Percentiles rank a stretch among this genome's conserved stretches.
These are phyloP conservation scores for Fragaria ananassa DNA, from an alignment of 306 rosid species.

Conservation along the genomic window DNA sequence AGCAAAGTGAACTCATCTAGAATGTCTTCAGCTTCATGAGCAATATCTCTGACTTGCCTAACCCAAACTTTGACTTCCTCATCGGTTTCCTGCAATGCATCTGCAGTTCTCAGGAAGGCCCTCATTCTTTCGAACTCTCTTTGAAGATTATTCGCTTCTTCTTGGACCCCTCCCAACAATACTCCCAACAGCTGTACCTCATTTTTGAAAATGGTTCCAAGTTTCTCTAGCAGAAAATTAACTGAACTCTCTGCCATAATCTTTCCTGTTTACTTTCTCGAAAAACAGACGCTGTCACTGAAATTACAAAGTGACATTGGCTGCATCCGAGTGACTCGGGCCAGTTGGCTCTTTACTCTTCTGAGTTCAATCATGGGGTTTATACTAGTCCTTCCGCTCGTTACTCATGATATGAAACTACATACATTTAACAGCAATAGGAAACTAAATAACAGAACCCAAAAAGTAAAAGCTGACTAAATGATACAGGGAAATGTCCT, in stretches of 20 bases:
- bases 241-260: slow-evolving; percentile 58
- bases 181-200: slow-evolving; percentile 46
- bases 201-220: slow-evolving; percentile 34
- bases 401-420: too few relatives aligned
- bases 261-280: too few relatives aligned
- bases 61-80: slow-evolving; percentile 36
- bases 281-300: background rate
- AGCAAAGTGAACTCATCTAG: slow-evolving; percentile 32
- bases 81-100: slow-evolving; percentile 30
- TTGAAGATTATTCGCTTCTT: slow-evolving; percentile 27
- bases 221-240: slow-evolving; percentile 39
- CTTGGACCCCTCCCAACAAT: slow-evolving; percentile 39
- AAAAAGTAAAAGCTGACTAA: too few relatives aligned
- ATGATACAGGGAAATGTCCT: too few relatives aligned
- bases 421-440: too few relatives aligned
- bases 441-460: too few relatives aligned
- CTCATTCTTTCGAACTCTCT: slow-evolving; percentile 29
- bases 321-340: background rate
- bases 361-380: background rate
- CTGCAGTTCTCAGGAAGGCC: slow-evolving; percentile 38
- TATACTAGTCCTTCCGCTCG: too few relatives aligned
- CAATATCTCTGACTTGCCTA: slow-evolving; percentile 34
- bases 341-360: slow-evolving; percentile 10
- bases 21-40: slow-evolving; percentile 37
- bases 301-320: slow-evolving; percentile 1